These are phyloP conservation scores for Rhizopus delemar DNA, from an alignment of 371 early-diverging fungal genomes.

Conservation along the genomic window DNA sequence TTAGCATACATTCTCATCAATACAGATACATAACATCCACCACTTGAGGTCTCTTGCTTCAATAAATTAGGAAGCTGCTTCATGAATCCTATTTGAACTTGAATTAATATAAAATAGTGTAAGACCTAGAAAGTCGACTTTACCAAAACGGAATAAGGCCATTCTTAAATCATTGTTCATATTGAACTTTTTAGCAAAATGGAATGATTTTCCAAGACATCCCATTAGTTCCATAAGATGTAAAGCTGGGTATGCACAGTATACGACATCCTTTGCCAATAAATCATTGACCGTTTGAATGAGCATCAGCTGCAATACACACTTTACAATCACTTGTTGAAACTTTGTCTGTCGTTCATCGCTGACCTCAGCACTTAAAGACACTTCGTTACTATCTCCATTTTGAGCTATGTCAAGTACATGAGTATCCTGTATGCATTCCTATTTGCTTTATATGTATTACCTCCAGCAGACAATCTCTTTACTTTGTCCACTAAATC, in stretches of 20 bases:
- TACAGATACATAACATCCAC: constrained; percentile 53
- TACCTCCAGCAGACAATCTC: constrained; percentile 6
- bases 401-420: constrained; percentile 1
- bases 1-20: constrained; percentile 58
- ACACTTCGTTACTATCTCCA: not conserved
- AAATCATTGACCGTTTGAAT: constrained; percentile 78
- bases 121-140: not conserved
- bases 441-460: not conserved
- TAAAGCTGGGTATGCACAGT: constrained; percentile 56
- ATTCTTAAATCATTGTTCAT: constrained; percentile 75
- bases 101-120: constrained; percentile 1
- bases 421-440: not conserved
- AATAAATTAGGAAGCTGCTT: constrained; percentile 86
- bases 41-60: constrained; percentile 72
- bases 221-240: constrained; percentile 72
- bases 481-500: constrained; percentile 46
- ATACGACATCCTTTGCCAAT: constrained; percentile 62
- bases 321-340: constrained; percentile 76
- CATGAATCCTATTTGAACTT: constrained; percentile 68
- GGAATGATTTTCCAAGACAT: constrained; percentile 80
- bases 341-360: constrained; percentile 66
- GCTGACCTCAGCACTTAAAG: constrained; percentile 26
- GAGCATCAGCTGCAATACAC: constrained; percentile 75
- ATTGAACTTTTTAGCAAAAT: constrained; percentile 85
- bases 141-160: constrained; percentile 73